A percentile compares a stretch with the other conserved stretches of the same genome.
Evolutionary conservation across 192 early-diverging fungal species (phyloP).

Genomic region (Spizellomyces punctatus): DNA sequence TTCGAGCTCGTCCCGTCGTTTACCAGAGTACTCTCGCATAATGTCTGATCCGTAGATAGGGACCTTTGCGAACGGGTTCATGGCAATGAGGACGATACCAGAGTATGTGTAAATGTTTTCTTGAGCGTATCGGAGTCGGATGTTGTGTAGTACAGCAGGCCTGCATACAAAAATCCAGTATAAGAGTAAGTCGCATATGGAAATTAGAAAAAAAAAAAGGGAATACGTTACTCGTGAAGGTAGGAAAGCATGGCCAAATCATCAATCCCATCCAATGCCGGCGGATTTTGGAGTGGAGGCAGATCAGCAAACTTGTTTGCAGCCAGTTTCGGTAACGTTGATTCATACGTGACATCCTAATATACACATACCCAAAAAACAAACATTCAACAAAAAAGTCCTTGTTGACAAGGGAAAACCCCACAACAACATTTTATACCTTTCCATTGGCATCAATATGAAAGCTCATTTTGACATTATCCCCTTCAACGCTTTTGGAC

Average conservation of each 20-base stretch:
- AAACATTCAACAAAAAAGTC: neutral
- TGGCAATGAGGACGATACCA: conserved; percentile 96
- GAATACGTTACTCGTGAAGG: conserved; percentile 81
- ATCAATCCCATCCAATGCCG: conserved; percentile 72
- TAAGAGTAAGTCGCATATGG: neutral
- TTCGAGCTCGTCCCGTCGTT: conserved; percentile 90
- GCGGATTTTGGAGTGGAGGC: conserved; percentile 93
- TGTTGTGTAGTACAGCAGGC: conserved; percentile 86
- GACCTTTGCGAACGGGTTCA: conserved; percentile 92
- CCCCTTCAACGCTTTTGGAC: conserved; percentile 57
- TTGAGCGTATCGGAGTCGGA: conserved; percentile 85
- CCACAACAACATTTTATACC: neutral
- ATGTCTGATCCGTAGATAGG: conserved; percentile 88
- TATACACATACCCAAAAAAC: neutral
- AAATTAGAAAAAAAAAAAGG: neutral
- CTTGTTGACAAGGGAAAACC: neutral
- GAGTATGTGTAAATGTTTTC: conserved; percentile 99
- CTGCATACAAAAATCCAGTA: conserved; percentile 21
- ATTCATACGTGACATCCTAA: conserved; percentile 74
- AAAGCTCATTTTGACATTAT: conserved; percentile 49
- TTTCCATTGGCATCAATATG: conserved; percentile 14
- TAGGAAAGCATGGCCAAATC: conserved; percentile 89
- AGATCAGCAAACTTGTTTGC: conserved; percentile 68
- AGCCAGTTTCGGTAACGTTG: conserved; percentile 69
- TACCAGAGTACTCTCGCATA: conserved; percentile 89